Base-by-base conservation (phyloP, 495 filamentous ascomycete species). In the Xylaria longipes region DNA sequence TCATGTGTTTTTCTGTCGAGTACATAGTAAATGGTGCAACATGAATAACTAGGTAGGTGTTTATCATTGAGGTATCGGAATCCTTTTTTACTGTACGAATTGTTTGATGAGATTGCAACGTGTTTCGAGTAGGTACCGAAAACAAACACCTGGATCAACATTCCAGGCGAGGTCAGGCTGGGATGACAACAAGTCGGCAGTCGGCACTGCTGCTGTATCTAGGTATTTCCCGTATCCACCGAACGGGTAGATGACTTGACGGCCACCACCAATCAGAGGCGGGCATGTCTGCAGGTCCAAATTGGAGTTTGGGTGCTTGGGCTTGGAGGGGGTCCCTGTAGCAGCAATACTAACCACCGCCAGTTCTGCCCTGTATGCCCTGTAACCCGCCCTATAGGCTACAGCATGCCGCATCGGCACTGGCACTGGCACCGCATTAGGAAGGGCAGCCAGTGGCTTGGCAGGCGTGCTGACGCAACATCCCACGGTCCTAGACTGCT, bases 371-470 rank as follows among this genome's bases (percentile, higher is more conserved):
- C 57, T n/a, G n/a, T n/a, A n/a, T n/a, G n/a, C n/a, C n/a, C n/a
- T n/a, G n/a, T n/a, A n/a, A n/a, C n/a, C n/a, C n/a, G n/a, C n/a
- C n/a, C n/a, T n/a, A n/a, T n/a, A n/a, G n/a, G n/a, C n/a, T 60
- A 60, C 57, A 60, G 31, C 33, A 58, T 31, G 43, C 48, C 48
- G 29, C n/a, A 58, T 37, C 20, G 31, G 57, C 35, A 37, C 31
- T 29, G 0, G 48, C 27, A 14, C n/a, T 37, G 5, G 27, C 46
- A 9, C 52, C 52, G 52, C 52, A 56, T 27, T 56, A 56, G 52
- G 52, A 56, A 60, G 33, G 57, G 22, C 17, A 60, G 57, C 15
- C 57, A 60, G n/a, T 17, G 60, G 60, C 60, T 63, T 63, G 60
- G 60, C 60, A 29, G 60, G 35, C 58, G 12, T 25, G n/a, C 5